Evolutionary conservation across 495 filamentous ascomycete species (phyloP).

Genomic region (Neurospora tetraspora): DNA sequence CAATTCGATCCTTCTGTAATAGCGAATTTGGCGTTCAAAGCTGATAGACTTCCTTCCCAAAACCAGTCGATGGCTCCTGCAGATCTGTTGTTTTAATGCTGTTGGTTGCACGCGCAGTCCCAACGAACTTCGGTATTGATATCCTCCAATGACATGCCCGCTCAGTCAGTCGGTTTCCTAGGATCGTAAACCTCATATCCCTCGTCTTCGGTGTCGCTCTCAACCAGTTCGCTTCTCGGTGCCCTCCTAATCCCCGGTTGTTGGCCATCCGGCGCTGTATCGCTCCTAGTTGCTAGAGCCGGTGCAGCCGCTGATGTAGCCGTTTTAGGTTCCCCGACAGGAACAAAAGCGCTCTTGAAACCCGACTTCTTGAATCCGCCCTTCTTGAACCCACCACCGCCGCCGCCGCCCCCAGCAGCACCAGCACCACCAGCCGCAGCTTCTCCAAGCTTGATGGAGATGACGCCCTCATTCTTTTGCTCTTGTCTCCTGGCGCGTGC

Average conservation of each 20-base stretch:
- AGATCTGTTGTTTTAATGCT: not conserved
- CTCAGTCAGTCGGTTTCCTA: slow-evolving; percentile 42
- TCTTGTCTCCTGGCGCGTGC: slow-evolving; percentile 60
- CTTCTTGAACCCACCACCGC: slow-evolving; percentile 42
- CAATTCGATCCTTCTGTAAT: not conserved
- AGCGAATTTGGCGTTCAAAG: not conserved
- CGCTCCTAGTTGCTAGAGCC: slow-evolving; percentile 1
- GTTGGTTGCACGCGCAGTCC: not conserved
- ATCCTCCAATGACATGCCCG: not conserved
- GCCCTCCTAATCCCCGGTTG: slow-evolving; percentile 10
- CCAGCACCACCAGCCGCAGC: slow-evolving; percentile 10
- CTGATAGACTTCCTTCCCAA: not conserved
- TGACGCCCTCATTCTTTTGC: slow-evolving; percentile 55
- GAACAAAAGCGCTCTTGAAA: slow-evolving; percentile 45
- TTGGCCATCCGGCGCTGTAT: slow-evolving; percentile 9
- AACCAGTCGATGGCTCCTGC: not conserved
- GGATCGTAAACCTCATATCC: slow-evolving; percentile 49
- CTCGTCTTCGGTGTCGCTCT: slow-evolving; percentile 51
- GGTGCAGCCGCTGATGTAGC: slow-evolving; percentile 4
- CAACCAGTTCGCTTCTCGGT: slow-evolving; percentile 21
- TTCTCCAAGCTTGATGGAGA: slow-evolving; percentile 46
- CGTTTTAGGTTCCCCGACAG: slow-evolving; percentile 16
- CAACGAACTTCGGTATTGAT: not conserved
- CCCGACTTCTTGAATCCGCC: slow-evolving; percentile 41
- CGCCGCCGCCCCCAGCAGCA: slow-evolving; percentile 9